These are phyloP conservation scores for Dipteronia dyeriana DNA, from an alignment of 345 rosid genomes.

Conservation along the genomic window DNA sequence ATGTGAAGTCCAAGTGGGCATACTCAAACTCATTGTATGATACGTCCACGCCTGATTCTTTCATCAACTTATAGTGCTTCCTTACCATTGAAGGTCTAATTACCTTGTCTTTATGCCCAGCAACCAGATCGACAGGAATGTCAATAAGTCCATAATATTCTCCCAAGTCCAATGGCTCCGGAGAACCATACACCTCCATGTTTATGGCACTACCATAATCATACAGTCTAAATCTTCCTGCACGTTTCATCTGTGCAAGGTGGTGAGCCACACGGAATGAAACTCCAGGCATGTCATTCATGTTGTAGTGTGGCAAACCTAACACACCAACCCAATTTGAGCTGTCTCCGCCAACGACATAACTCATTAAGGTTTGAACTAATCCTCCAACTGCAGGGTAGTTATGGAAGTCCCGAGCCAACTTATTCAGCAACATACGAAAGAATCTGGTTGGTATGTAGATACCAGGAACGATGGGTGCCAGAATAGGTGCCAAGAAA, in stretches of 20 bases:
- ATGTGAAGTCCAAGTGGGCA: slow-evolving; percentile 94
- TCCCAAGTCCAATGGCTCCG: slow-evolving; percentile 88
- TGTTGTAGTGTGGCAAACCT: slow-evolving; percentile 92
- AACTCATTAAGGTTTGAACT: slow-evolving; percentile 90
- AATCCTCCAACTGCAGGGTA: slow-evolving; percentile 96
- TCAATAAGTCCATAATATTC: slow-evolving; percentile 63
- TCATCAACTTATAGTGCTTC: slow-evolving; percentile 78
- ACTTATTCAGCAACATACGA: slow-evolving; percentile 87
- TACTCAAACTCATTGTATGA: slow-evolving; percentile 78
- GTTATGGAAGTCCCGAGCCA: slow-evolving; percentile 94
- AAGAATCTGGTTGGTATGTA: slow-evolving; percentile 96
- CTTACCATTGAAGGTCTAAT: slow-evolving; percentile 82
- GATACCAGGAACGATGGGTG: slow-evolving; percentile 68
- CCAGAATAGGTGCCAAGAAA: slow-evolving; percentile 60
- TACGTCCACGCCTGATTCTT: slow-evolving; percentile 63
- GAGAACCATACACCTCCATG: slow-evolving; percentile 68
- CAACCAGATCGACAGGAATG: slow-evolving; percentile 80
- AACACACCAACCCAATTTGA: slow-evolving; percentile 96
- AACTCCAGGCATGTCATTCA: slow-evolving; percentile 98
- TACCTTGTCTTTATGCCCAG: slow-evolving; percentile 82
- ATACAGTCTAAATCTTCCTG: slow-evolving; percentile 73
- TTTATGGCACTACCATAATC: slow-evolving; percentile 75
- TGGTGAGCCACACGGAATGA: slow-evolving; percentile 76
- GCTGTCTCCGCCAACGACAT: slow-evolving; percentile 91
- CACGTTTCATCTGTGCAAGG: slow-evolving; percentile 84